Conservation (phyloP, 2,329 filamentous ascomycete genomes). For the Botrytis cinerea region DNA sequence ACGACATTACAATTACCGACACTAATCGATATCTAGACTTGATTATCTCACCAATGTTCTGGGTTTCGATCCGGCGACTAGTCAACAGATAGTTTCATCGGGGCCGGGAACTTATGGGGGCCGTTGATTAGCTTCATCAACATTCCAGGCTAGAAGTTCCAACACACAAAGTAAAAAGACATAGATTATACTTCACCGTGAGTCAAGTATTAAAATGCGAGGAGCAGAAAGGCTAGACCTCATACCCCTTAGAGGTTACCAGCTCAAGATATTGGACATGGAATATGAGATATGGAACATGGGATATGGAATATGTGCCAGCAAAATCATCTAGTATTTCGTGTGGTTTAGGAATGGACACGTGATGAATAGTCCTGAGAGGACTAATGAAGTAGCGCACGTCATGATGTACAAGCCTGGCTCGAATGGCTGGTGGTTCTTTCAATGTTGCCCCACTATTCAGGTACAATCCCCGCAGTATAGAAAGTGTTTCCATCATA, state of each 20-base stretch:
- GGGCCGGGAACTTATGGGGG: slow-evolving; percentile 26
- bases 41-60: slow-evolving; percentile 66
- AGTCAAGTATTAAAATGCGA: not conserved
- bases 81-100: slow-evolving; percentile 34
- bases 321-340: not conserved
- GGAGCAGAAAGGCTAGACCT: not conserved
- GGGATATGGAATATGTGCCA: not conserved
- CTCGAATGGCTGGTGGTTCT: not conserved
- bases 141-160: not conserved
- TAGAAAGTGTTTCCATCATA: slow-evolving; percentile 8
- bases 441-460: not conserved
- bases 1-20: slow-evolving; percentile 1
- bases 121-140: slow-evolving; percentile 27
- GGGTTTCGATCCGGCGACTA: slow-evolving; percentile 44
- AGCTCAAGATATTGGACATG: not conserved
- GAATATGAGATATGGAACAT: not conserved
- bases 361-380: slow-evolving; percentile 2
- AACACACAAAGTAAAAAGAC: not conserved
- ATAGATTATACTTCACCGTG: slow-evolving; percentile 1
- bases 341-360: not conserved
- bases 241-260: not conserved
- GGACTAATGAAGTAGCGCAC: not conserved
- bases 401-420: slow-evolving; percentile 4
- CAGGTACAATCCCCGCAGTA: slow-evolving; percentile 5
- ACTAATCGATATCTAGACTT: slow-evolving; percentile 48